Evolutionary conservation across 805 yeast genomes (phyloP).

Genomic region (Yarrowia sp.): DNA sequence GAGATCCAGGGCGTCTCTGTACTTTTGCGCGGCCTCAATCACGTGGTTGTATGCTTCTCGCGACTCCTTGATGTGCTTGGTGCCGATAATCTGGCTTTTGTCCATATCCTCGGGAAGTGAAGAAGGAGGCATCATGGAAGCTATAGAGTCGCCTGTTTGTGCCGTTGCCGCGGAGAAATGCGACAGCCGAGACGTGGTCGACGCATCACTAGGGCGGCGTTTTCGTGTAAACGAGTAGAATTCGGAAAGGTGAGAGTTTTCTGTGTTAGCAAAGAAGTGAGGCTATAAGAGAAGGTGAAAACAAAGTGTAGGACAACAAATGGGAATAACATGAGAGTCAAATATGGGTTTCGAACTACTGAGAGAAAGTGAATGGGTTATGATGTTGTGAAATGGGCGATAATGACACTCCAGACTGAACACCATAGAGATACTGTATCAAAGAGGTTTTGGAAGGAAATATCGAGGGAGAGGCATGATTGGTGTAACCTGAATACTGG

Average conservation of each 20-base stretch:
- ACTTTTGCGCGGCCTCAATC: constrained; percentile 55
- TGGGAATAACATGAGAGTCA: too few species aligned
- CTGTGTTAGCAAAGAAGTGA: constrained; percentile 10
- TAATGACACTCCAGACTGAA: too few species aligned
- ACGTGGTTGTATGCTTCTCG: constrained; percentile 34
- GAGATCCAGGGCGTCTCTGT: constrained; percentile 56
- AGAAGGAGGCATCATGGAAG: constrained; percentile 11
- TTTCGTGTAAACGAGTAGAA: constrained; percentile 31
- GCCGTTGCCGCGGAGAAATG: constrained; percentile 26
- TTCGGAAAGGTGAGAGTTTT: constrained; percentile 36
- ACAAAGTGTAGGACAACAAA: neutral
- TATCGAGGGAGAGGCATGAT: too few species aligned
- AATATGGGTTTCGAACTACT: too few species aligned
- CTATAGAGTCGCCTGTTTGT: constrained; percentile 19
- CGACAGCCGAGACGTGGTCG: constrained; percentile 30
- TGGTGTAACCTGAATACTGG: too few species aligned
- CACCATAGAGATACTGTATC: too few species aligned
- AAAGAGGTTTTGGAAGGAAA: too few species aligned
- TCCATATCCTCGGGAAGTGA: constrained; percentile 21
- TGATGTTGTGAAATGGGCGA: too few species aligned
- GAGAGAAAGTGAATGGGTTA: too few species aligned
- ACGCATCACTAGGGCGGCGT: constrained; percentile 37
- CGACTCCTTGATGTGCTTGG: constrained; percentile 34
- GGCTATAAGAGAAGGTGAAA: neutral
- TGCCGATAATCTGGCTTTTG: constrained; percentile 18